These are phyloP conservation scores for Epichloe hybrida DNA, from an alignment of 2,329 filamentous ascomycete genomes.

Conservation along the genomic window DNA sequence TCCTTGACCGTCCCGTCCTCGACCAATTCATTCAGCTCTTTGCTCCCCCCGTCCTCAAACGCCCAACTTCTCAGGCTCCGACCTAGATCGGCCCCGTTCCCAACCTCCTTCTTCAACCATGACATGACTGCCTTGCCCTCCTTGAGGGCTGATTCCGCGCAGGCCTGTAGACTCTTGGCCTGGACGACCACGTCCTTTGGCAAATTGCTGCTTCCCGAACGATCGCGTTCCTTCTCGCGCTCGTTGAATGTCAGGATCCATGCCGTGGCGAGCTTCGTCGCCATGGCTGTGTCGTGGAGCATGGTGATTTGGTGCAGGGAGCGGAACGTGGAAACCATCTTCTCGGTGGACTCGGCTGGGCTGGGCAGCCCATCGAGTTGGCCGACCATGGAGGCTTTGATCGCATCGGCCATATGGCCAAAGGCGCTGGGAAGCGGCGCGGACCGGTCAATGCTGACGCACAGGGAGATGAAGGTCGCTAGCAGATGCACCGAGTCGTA, in stretches of 20 bases:
- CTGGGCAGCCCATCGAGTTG: conserved; percentile 10
- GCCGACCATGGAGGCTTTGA: conserved; percentile 14
- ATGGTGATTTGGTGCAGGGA: conserved; percentile 24
- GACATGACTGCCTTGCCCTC: conserved; percentile 18
- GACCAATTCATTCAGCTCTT: conserved; percentile 12
- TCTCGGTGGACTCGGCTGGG: conserved; percentile 5
- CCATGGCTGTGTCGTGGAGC: conserved; percentile 24
- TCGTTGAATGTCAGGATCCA: conserved; percentile 25
- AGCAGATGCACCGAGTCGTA: conserved; percentile 31
- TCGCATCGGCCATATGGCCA: conserved; percentile 13
- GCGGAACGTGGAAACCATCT: conserved; percentile 14
- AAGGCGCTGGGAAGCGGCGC: conserved; percentile 12
- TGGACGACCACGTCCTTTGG: conserved; percentile 23
- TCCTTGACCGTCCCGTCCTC: conserved; percentile 13
- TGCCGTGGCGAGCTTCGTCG: conserved; percentile 16
- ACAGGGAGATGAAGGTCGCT: conserved; percentile 20
- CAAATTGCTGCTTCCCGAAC: conserved; percentile 24
- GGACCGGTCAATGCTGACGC: conserved; percentile 12
- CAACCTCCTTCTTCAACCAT: conserved; percentile 17
- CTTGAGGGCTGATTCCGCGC: conserved; percentile 18
- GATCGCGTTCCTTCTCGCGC: conserved; percentile 25
- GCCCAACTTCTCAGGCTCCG: conserved; percentile 15
- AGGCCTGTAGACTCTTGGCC: conserved; percentile 19
- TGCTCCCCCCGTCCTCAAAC: conserved; percentile 11
- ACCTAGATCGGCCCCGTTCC: conserved; percentile 13